Evolutionary conservation across 108 stramenopile species (phyloP).

Genomic region (Bacterosira constricta): DNA sequence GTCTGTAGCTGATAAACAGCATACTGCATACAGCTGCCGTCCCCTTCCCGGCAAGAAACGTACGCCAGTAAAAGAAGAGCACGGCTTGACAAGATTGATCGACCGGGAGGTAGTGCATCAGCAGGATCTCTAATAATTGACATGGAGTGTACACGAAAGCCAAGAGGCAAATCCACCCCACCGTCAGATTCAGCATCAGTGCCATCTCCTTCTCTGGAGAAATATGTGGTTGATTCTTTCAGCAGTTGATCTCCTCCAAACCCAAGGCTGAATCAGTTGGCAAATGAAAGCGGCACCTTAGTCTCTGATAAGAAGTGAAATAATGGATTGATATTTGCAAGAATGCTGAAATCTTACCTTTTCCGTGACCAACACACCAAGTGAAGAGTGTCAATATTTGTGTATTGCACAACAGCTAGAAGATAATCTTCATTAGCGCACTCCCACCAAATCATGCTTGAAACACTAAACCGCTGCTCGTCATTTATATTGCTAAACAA

Average conservation of each 20-base stretch:
- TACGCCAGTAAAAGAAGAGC: slow-evolving; percentile 37
- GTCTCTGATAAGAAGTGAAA: background rate
- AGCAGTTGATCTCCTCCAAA: slow-evolving; percentile 37
- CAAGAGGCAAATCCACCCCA: slow-evolving; percentile 31
- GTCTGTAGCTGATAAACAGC: slow-evolving; percentile 39
- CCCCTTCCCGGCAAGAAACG: background rate
- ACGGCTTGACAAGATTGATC: slow-evolving; percentile 5
- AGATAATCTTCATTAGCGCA: slow-evolving; percentile 27
- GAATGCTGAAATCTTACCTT: slow-evolving; percentile 1
- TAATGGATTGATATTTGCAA: background rate
- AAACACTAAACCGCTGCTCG: slow-evolving; percentile 38
- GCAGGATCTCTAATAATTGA: slow-evolving; percentile 36
- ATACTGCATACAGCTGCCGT: slow-evolving; percentile 20
- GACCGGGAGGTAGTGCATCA: background rate
- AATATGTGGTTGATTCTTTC: slow-evolving; percentile 6
- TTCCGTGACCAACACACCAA: slow-evolving; percentile 43
- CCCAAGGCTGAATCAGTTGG: slow-evolving; percentile 17
- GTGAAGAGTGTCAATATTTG: slow-evolving; percentile 5
- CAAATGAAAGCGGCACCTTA: background rate
- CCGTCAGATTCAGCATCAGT: background rate
- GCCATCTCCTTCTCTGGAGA: background rate
- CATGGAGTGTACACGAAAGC: slow-evolving; percentile 25
- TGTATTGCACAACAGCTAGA: slow-evolving; percentile 40
- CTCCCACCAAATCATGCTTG: slow-evolving; percentile 44
- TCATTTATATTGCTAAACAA: slow-evolving; percentile 42